phyloP scores from a whole-genome alignment of 2,329 filamentous ascomycete species.

The Zasmidium angulare region DNA sequence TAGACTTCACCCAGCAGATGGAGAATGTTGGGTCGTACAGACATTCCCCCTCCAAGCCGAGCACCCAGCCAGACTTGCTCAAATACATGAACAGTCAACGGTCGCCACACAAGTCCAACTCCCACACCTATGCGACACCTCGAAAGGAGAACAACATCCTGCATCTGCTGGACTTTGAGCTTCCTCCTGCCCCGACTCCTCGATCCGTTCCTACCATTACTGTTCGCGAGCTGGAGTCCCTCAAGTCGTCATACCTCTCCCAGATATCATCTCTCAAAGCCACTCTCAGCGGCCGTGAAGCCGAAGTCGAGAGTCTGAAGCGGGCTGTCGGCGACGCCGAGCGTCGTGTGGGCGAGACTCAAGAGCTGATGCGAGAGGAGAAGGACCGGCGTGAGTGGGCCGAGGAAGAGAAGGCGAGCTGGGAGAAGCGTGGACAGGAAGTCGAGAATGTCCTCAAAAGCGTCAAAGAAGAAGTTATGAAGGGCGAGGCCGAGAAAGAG shows the following conservation, averaged over 20 bases:
- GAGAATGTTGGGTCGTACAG: slow-evolving; percentile 54
- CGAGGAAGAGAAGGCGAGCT: slow-evolving; percentile 72
- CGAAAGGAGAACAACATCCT: slow-evolving; percentile 53
- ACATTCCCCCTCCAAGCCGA: slow-evolving; percentile 53
- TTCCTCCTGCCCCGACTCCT: slow-evolving; percentile 90
- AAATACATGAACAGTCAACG: slow-evolving; percentile 43
- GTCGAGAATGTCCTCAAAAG: slow-evolving; percentile 79
- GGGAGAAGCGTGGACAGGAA: slow-evolving; percentile 81
- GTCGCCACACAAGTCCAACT: slow-evolving; percentile 42
- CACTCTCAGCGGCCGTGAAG: slow-evolving; percentile 87
- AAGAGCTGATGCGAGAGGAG: slow-evolving; percentile 81
- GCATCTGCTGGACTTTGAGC: slow-evolving; percentile 83
- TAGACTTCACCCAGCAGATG: slow-evolving; percentile 84
- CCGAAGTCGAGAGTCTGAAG: slow-evolving; percentile 84
- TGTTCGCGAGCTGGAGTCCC: slow-evolving; percentile 83
- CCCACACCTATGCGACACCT: slow-evolving; percentile 41
- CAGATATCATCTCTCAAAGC: slow-evolving; percentile 95
- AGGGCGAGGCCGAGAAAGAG: slow-evolving; percentile 77
- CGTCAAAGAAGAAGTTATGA: slow-evolving; percentile 77
- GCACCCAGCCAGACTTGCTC: slow-evolving; percentile 49
- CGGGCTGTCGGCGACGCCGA: slow-evolving; percentile 87
- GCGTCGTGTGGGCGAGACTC: slow-evolving; percentile 80
- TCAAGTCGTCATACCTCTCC: slow-evolving; percentile 87
- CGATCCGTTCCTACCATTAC: slow-evolving; percentile 88
- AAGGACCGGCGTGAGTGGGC: slow-evolving; percentile 68